phyloP scores from a whole-genome alignment of 441 rosid genomes.

The Arabidopsis lyrata region DNA sequence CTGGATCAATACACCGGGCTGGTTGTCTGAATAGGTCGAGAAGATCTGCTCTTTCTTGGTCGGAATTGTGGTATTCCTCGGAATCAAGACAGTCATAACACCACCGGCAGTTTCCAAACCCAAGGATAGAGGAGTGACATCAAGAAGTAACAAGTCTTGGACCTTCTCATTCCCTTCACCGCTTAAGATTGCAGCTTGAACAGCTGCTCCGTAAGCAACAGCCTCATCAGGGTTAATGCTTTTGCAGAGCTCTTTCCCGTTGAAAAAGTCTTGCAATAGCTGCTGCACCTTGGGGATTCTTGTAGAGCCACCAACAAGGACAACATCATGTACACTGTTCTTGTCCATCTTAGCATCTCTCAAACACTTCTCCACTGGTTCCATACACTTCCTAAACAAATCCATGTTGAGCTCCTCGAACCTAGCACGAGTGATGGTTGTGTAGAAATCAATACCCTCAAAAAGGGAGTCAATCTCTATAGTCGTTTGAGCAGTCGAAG shows the following conservation, averaged over 20 bases:
- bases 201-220: slow-evolving; percentile 73
- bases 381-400: slow-evolving; percentile 70
- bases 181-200: slow-evolving; percentile 57
- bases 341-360: slow-evolving; percentile 77
- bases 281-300: slow-evolving; percentile 74
- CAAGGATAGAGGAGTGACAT: slow-evolving; percentile 62
- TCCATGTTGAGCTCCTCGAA: slow-evolving; percentile 75
- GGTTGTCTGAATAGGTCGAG: slow-evolving; percentile 69
- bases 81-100: slow-evolving; percentile 56
- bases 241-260: slow-evolving; percentile 70
- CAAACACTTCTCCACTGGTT: slow-evolving; percentile 69
- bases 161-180: slow-evolving; percentile 80
- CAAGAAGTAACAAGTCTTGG: slow-evolving; percentile 65
- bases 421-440: slow-evolving; percentile 64
- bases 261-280: slow-evolving; percentile 64
- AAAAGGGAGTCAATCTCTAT: slow-evolving; percentile 64
- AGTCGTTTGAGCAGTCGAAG: slow-evolving; percentile 61
- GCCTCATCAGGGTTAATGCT: slow-evolving; percentile 74
- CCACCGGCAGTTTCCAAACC: slow-evolving; percentile 63
- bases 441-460: slow-evolving; percentile 67
- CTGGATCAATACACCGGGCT: slow-evolving; percentile 67
- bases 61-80: slow-evolving; percentile 62
- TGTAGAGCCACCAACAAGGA: slow-evolving; percentile 72
- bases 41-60: slow-evolving; percentile 62
- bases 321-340: slow-evolving; percentile 61